A percentile compares a stretch with the other conserved stretches of the same genome.
Conservation (phyloP, 2,329 filamentous ascomycete genomes). For the Rutstroemia sp. region DNA sequence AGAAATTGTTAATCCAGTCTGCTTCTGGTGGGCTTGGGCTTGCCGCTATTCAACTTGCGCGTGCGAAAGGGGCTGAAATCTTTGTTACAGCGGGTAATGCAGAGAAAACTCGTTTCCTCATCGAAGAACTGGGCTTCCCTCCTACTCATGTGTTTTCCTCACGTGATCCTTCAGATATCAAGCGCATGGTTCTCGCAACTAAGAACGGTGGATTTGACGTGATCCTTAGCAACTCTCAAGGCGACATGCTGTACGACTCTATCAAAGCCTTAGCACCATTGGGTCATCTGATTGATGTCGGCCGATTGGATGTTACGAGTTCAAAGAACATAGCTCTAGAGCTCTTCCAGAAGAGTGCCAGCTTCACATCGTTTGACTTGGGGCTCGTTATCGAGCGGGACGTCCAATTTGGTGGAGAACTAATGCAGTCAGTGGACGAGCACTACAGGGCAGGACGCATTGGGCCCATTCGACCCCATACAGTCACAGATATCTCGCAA, state of each 20-base stretch:
- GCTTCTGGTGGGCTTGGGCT: conserved; percentile 28
- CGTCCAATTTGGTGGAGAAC: neutral
- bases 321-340: neutral
- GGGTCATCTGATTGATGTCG: neutral
- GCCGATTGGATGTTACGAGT: neutral
- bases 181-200: neutral
- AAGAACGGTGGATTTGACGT: neutral
- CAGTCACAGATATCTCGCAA: no score
- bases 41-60: conserved; percentile 26
- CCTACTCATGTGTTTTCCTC: no score
- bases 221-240: neutral
- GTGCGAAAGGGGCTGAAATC: conserved; percentile 29
- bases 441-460: neutral
- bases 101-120: neutral
- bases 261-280: neutral
- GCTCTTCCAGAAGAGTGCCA: neutral
- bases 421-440: neutral
- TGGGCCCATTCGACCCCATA: neutral
- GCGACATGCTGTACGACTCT: neutral
- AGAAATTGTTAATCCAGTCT: conserved; percentile 28
- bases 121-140: neutral
- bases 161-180: neutral
- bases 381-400: neutral
- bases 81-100: conserved; percentile 24
- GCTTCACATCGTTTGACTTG: neutral